A percentile compares a stretch with the other conserved stretches of the same genome.
phyloP scores from a whole-genome alignment of 2,329 filamentous ascomycete genomes.

The Fusarium verticillioides region DNA sequence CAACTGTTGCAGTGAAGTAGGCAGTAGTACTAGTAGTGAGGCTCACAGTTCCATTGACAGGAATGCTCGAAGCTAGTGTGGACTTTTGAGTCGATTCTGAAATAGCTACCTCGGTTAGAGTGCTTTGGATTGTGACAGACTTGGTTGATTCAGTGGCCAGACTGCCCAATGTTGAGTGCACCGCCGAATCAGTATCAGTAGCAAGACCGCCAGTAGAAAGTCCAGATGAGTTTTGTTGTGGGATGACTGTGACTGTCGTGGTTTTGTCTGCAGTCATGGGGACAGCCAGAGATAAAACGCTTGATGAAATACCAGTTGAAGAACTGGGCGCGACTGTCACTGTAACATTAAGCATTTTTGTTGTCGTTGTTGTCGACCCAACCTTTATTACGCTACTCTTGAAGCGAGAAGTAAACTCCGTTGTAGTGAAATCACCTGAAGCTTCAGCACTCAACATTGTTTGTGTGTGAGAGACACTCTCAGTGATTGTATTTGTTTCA shows the following conservation, averaged over 20 bases:
- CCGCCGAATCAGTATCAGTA: background rate
- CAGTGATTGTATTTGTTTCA: background rate
- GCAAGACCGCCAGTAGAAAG: background rate
- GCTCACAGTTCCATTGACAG: background rate
- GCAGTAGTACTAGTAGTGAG: constrained; percentile 13
- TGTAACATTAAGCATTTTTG: constrained; percentile 24
- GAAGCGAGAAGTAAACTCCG: background rate
- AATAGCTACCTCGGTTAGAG: background rate
- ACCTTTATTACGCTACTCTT: background rate
- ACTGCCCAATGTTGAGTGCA: background rate
- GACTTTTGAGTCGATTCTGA: background rate
- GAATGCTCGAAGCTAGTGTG: background rate
- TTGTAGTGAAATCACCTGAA: background rate
- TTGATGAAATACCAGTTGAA: background rate
- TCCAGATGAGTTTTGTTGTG: constrained; percentile 10
- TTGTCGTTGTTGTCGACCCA: constrained; percentile 19
- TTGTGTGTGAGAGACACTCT: background rate
- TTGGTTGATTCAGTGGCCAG: background rate
- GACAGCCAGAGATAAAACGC: background rate
- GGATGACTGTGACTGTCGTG: background rate
- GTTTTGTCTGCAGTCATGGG: constrained; percentile 3
- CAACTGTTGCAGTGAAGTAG: constrained; percentile 1
- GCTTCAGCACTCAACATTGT: background rate
- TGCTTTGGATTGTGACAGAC: background rate
- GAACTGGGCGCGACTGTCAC: constrained; percentile 4